Percentiles rank a stretch among this genome's conserved stretches.
These are phyloP conservation scores for Boletus sp. DNA, from an alignment of 1,284 basidiomycete genomes.

Conservation along the genomic window DNA sequence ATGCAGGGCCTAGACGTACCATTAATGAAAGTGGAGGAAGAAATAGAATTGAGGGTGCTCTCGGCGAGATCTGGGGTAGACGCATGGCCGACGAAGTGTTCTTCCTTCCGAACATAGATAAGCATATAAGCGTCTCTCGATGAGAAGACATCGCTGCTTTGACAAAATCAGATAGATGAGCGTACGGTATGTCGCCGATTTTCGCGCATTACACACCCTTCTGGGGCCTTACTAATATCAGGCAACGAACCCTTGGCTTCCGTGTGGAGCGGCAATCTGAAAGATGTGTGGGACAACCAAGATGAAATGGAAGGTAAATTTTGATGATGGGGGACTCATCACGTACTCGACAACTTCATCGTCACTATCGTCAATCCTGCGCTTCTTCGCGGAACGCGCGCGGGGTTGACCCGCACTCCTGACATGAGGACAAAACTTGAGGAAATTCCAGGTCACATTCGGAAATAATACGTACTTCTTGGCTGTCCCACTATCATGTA, in stretches of 20 bases:
- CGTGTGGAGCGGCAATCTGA: constrained; percentile 21
- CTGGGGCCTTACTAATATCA: constrained; percentile 19
- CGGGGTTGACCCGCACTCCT: constrained; percentile 28
- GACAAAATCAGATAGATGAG: constrained; percentile 26
- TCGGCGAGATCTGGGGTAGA: constrained; percentile 23
- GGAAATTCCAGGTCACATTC: background rate
- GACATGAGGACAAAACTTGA: constrained; percentile 6
- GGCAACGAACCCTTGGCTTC: constrained; percentile 27
- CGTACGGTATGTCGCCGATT: constrained; percentile 5
- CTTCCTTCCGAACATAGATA: constrained; percentile 63
- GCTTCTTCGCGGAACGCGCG: constrained; percentile 30
- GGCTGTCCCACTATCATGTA: constrained; percentile 20
- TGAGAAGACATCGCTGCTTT: constrained; percentile 38
- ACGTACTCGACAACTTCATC: constrained; percentile 48
- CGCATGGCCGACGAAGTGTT: constrained; percentile 17
- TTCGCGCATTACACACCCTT: constrained; percentile 22
- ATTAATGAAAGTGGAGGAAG: constrained; percentile 18
- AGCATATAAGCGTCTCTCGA: constrained; percentile 93
- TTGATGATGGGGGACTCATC: constrained; percentile 20
- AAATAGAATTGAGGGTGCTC: constrained; percentile 16
- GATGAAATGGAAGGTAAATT: constrained; percentile 21
- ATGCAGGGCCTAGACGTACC: constrained; percentile 15
- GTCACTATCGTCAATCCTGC: constrained; percentile 58
- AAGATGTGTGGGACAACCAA: constrained; percentile 11
- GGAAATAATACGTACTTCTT: constrained; percentile 27